Evolutionary conservation across 1,284 basidiomycete genomes (phyloP).

Genomic region (Ceratobasidium sp.): DNA sequence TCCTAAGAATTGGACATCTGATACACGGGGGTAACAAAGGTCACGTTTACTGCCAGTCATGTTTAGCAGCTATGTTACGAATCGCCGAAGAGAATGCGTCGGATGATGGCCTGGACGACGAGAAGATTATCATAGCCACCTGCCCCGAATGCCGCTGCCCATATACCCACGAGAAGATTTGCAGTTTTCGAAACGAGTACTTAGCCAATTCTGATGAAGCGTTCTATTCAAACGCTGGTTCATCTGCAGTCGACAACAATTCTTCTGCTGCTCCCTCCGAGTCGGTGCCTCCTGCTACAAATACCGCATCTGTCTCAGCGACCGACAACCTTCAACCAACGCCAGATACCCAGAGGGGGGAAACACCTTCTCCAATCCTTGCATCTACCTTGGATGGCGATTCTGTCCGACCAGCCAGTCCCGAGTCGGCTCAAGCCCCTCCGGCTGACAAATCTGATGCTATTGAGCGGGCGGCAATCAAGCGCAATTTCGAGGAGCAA

Average conservation of each 20-base stretch:
- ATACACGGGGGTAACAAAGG: background rate
- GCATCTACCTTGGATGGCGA: background rate
- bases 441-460: background rate
- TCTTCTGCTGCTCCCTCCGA: no score
- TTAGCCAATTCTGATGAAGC: background rate
- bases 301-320: no score
- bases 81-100: background rate
- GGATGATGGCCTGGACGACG: background rate
- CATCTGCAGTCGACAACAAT: no score
- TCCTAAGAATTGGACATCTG: background rate
- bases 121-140: background rate
- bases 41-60: background rate
- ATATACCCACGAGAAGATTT: conserved; percentile 6
- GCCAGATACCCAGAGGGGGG: background rate
- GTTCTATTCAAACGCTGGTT: background rate
- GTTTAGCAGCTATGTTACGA: background rate
- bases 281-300: no score
- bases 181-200: background rate
- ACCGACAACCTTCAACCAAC: no score
- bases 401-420: background rate
- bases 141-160: conserved; percentile 9
- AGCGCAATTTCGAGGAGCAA: background rate
- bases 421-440: background rate
- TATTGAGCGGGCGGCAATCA: background rate
- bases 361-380: background rate